These are phyloP conservation scores for Naganishia vishniacii DNA, from an alignment of 768 basidiomycete genomes.

Conservation along the genomic window DNA sequence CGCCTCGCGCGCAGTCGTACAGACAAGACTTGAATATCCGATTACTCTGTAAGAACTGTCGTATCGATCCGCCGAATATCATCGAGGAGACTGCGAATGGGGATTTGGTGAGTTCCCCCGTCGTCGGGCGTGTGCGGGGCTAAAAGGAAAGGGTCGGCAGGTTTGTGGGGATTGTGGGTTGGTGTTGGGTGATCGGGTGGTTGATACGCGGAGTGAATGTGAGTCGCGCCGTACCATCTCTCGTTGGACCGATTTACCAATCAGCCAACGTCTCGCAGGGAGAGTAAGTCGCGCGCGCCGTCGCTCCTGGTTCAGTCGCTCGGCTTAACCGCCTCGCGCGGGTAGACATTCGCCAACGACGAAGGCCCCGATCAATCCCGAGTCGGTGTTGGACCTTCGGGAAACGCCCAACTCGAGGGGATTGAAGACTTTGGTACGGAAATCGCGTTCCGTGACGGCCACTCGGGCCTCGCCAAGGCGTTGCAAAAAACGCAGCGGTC, in stretches of 20 bases:
- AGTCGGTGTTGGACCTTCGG: constrained; percentile 94
- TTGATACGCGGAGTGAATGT: constrained; percentile 98
- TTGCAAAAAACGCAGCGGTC: constrained; percentile 94
- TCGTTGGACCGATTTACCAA: not conserved
- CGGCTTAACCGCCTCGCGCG: no score
- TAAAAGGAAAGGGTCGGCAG: constrained; percentile 21
- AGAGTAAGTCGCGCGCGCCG: constrained; percentile 33
- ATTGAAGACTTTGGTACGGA: constrained; percentile 90
- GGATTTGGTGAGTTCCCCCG: constrained; percentile 72
- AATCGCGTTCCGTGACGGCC: constrained; percentile 92
- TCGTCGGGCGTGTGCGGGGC: not conserved
- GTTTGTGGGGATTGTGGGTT: constrained; percentile 55
- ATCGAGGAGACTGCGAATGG: constrained; percentile 96
- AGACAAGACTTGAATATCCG: constrained; percentile 28
- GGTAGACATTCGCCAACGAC: constrained; percentile 98
- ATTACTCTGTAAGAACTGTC: constrained; percentile 25
- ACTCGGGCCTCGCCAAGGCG: constrained; percentile 82
- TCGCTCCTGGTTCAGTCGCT: no score
- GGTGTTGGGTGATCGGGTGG: constrained; percentile 90
- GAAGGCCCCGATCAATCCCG: constrained; percentile 99
- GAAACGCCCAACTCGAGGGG: constrained; percentile 69
- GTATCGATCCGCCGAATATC: constrained; percentile 86
- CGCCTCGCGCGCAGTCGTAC: not conserved
- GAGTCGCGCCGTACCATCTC: constrained; percentile 55
- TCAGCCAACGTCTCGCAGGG: constrained; percentile 29